These are phyloP conservation scores for Aspergillus thermomutatus DNA, from an alignment of 2,329 filamentous ascomycete species.

Conservation along the genomic window DNA sequence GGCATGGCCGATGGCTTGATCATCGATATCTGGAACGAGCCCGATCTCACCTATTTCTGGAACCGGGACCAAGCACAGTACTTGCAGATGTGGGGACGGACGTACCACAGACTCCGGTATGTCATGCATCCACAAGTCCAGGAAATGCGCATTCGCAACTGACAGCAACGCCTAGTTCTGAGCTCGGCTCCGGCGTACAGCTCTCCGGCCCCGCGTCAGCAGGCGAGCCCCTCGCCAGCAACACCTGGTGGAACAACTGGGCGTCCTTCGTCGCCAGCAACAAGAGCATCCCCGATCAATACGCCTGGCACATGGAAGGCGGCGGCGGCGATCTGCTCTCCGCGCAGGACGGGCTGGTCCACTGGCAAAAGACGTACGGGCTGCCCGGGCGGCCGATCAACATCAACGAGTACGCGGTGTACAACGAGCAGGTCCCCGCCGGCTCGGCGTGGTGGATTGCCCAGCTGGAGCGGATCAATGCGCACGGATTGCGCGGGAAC, in stretches of 20 bases:
- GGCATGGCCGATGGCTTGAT: slow-evolving; percentile 37
- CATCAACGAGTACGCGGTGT: slow-evolving; percentile 49
- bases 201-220: slow-evolving; percentile 42
- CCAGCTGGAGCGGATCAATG: slow-evolving; percentile 40
- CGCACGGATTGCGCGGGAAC: slow-evolving; percentile 44
- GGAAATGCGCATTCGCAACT: too few relatives aligned
- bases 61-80: slow-evolving; percentile 37
- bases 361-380: slow-evolving; percentile 24
- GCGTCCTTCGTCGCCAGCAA: slow-evolving; percentile 33
- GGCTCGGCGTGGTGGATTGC: slow-evolving; percentile 46
- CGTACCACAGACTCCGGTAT: slow-evolving; percentile 38
- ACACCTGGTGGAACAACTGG: slow-evolving; percentile 44
- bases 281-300: slow-evolving; percentile 42
- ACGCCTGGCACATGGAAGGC: slow-evolving; percentile 44
- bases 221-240: slow-evolving; percentile 25
- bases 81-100: slow-evolving; percentile 40
- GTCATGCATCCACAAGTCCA: slow-evolving; percentile 1
- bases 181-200: slow-evolving; percentile 12
- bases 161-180: slow-evolving; percentile 3
- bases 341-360: slow-evolving; percentile 22
- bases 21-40: slow-evolving; percentile 55
- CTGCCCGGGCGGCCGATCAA: slow-evolving; percentile 39
- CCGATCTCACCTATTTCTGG: slow-evolving; percentile 43
- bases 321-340: slow-evolving; percentile 28
- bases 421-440: slow-evolving; percentile 41